Percentiles rank a stretch among this genome's conserved stretches.
phyloP scores from a whole-genome alignment of 2,329 filamentous ascomycete genomes.

The Fusarium humuli region DNA sequence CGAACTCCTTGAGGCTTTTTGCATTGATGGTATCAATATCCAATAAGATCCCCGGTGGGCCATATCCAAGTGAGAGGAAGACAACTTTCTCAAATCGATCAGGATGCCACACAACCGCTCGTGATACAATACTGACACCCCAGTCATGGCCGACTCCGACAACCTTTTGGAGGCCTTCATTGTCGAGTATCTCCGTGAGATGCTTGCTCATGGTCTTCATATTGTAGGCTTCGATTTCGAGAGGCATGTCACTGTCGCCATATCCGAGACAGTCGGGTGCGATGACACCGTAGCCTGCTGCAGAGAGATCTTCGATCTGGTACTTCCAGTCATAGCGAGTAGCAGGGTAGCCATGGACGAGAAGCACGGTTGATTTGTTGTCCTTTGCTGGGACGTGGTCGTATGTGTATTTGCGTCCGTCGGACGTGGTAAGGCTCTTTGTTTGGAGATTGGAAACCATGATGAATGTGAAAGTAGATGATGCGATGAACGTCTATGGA shows the following conservation, averaged over 20 bases:
- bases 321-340: conserved; percentile 35
- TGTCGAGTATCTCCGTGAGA: conserved; percentile 27
- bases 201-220: conserved; percentile 21
- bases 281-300: conserved; percentile 31
- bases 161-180: conserved; percentile 18
- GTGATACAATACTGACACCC: conserved; percentile 26
- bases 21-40: conserved; percentile 30
- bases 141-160: conserved; percentile 38
- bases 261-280: conserved; percentile 40
- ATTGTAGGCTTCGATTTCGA: conserved; percentile 25
- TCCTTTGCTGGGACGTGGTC: conserved; percentile 10
- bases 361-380: conserved; percentile 24
- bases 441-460: neutral
- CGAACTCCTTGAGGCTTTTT: conserved; percentile 7
- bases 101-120: conserved; percentile 26
- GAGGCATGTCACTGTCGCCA: conserved; percentile 32
- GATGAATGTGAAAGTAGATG: accelerated
- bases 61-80: conserved; percentile 24
- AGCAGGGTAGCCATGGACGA: conserved; percentile 38
- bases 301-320: conserved; percentile 26
- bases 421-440: neutral
- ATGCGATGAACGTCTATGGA: neutral
- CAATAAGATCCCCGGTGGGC: conserved; percentile 16
- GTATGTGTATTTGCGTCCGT: conserved; percentile 19
- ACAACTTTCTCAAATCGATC: conserved; percentile 16